A percentile compares a stretch with the other conserved stretches of the same genome.
Conservation (phyloP, 768 basidiomycete species). For the Pleurotus citrinopileatus region DNA sequence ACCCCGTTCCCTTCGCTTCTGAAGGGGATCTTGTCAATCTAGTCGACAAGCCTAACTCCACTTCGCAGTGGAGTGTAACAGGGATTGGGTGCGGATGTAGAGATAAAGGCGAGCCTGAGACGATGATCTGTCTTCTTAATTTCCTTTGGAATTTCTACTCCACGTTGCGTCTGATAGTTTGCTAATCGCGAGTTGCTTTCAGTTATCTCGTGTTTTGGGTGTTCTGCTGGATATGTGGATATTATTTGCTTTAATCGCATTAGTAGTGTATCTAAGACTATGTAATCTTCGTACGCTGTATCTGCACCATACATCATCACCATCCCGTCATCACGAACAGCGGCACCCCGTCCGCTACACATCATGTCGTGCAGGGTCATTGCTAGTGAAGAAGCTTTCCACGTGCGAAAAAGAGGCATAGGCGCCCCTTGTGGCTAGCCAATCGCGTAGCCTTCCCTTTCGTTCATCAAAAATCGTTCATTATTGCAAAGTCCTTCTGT, state of each 20-base stretch:
- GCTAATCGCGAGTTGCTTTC: neutral
- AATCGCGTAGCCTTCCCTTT: slow-evolving; percentile 1
- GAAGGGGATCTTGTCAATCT: slow-evolving; percentile 8
- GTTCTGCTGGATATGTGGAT: neutral
- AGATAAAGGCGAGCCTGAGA: slow-evolving; percentile 91
- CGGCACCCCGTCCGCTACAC: neutral
- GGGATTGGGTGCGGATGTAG: slow-evolving; percentile 67
- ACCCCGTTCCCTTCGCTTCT: slow-evolving; percentile 46
- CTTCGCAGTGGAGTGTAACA: slow-evolving; percentile 15
- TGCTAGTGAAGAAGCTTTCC: neutral
- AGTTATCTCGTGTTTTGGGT: neutral
- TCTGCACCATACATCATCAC: no score
- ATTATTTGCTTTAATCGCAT: no score
- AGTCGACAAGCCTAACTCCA: slow-evolving; percentile 15
- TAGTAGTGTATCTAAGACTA: no score
- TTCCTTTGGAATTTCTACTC: neutral
- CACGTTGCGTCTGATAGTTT: neutral
- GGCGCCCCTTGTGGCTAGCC: no score
- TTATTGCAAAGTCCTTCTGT: neutral
- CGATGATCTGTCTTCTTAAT: slow-evolving; percentile 15
- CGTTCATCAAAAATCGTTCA: slow-evolving; percentile 1
- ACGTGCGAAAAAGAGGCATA: slow-evolving; percentile 4
- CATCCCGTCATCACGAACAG: neutral
- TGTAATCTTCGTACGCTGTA: no score
- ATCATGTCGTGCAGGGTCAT: neutral